Conservation (phyloP, 2,329 filamentous ascomycete genomes). For the Apiospora pterosperma region DNA sequence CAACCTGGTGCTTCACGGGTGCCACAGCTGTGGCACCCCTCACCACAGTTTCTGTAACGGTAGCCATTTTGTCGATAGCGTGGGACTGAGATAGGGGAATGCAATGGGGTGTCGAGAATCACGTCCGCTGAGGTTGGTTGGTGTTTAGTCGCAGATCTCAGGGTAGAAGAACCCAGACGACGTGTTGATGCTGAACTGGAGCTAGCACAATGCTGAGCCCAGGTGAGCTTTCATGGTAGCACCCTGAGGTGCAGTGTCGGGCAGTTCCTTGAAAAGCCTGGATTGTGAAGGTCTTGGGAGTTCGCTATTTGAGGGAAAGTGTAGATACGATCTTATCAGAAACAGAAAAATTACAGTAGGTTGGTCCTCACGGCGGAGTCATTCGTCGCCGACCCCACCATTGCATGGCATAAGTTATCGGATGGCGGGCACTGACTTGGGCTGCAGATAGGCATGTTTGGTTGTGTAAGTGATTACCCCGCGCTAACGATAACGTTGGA, state of each 20-base stretch:
- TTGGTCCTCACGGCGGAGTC: not conserved
- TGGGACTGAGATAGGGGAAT: not conserved
- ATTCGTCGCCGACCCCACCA: not conserved
- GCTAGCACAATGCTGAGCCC: slow-evolving; percentile 2
- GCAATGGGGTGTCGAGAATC: not conserved
- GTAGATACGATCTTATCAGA: not conserved
- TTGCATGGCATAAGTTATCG: not conserved
- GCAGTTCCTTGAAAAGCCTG: not conserved
- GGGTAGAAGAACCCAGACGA: not conserved
- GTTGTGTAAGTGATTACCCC: not conserved
- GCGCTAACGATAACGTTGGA: not conserved
- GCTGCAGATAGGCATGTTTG: not conserved
- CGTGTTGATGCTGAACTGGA: not conserved
- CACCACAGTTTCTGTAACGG: slow-evolving; percentile 16
- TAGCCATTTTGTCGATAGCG: slow-evolving; percentile 19
- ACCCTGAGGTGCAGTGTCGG: not conserved
- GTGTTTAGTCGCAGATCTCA: not conserved
- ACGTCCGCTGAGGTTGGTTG: slow-evolving; percentile 3
- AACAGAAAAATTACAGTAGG: slow-evolving; percentile 1
- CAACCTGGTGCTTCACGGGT: slow-evolving; percentile 78
- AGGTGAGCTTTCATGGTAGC: slow-evolving; percentile 2
- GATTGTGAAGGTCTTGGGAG: not conserved
- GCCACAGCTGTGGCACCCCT: slow-evolving; percentile 21
- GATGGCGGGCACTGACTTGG: not conserved
- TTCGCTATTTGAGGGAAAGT: not conserved